Conservation (phyloP, 2,329 filamentous ascomycete species). For the Aotearoamyces nothofagi region DNA sequence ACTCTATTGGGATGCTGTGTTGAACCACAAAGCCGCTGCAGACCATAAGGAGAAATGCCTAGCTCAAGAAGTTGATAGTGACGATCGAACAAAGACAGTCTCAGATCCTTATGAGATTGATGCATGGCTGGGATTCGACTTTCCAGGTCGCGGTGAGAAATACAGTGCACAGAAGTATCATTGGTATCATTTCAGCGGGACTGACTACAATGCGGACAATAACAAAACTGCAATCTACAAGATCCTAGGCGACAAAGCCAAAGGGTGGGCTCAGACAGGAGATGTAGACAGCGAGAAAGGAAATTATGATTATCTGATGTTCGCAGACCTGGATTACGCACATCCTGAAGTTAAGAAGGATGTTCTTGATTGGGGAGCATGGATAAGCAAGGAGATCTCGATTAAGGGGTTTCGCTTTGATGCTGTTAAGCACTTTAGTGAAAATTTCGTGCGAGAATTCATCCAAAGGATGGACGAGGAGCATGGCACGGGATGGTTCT, state of each 20-base stretch:
- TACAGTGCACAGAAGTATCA: slow-evolving; percentile 50
- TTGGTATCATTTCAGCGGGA: slow-evolving; percentile 53
- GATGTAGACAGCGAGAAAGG: slow-evolving; percentile 43
- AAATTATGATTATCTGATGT: slow-evolving; percentile 61
- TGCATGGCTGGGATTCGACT: slow-evolving; percentile 54
- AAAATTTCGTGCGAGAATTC: slow-evolving; percentile 51
- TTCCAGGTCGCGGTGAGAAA: slow-evolving; percentile 40
- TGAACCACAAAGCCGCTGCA: slow-evolving; percentile 56
- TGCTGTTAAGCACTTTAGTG: slow-evolving; percentile 58
- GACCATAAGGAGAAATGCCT: slow-evolving; percentile 47
- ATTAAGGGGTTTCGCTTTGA: slow-evolving; percentile 55
- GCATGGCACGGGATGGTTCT: slow-evolving; percentile 38
- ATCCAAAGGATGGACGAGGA: slow-evolving; percentile 37
- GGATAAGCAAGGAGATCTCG: slow-evolving; percentile 45
- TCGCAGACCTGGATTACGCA: slow-evolving; percentile 51
- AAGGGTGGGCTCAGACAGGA: slow-evolving; percentile 47
- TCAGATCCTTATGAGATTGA: slow-evolving; percentile 45
- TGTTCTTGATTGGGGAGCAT: slow-evolving; percentile 50
- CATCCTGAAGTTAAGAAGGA: slow-evolving; percentile 49
- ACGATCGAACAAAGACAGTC: slow-evolving; percentile 39
- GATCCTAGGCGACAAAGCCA: slow-evolving; percentile 41
- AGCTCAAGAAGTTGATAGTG: slow-evolving; percentile 46
- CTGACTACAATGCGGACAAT: slow-evolving; percentile 44
- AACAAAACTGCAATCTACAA: slow-evolving; percentile 48
- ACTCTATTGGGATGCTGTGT: slow-evolving; percentile 49